Evolutionary conservation across 495 filamentous ascomycete species (phyloP), one percentile per base, ranked within the genome.

Genomic region (Neurospora sp.): DNA sequence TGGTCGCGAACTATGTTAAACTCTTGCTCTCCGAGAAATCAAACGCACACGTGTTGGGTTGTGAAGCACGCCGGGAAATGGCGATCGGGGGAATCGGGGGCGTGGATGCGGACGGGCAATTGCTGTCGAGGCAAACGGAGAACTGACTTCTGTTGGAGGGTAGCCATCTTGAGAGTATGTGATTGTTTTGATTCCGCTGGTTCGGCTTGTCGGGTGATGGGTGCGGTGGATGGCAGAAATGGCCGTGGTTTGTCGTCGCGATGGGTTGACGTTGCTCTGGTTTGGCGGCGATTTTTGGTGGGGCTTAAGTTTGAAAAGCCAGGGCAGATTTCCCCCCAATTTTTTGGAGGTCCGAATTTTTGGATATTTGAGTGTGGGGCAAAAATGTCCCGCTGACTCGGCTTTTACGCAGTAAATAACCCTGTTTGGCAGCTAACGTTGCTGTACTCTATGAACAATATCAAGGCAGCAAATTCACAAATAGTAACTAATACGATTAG

Each of bases 351-450:
- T 59, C 1, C 71, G 74, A 80, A 78, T 78, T 80, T 81, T 78
- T 76, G 73, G 76, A 80, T 78, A 79, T 81, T 79, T 73, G 18
- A 73, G 76, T 81, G 79, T 81, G 79, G 79, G 79, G 79, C 79
- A 71, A 81, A 79, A 79, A 78, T 74, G 72, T 39, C 59, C 71
- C 74, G 40, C 42, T 65, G n/a, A 22, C 37, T 35, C 65, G 40
- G 69, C 68, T 70, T 53, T 40, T 38, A 35, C 48, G 12, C 53
- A 61, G 53, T 31, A 61, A 61, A 31, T 61, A 27, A 61, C 53
- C 53, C 53, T 61, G 53, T 61, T 61, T 61, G 53, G 53, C 12
- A 61, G 53, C 53, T 61, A 35, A 31, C 12, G 6, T 0, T 35
- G 22, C 12, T 61, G 22, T 35, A 61, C 14, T 16, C 27, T 61